Base-by-base conservation (phyloP, 116 monocot genomes). In the Dioscorea cayenensis region DNA sequence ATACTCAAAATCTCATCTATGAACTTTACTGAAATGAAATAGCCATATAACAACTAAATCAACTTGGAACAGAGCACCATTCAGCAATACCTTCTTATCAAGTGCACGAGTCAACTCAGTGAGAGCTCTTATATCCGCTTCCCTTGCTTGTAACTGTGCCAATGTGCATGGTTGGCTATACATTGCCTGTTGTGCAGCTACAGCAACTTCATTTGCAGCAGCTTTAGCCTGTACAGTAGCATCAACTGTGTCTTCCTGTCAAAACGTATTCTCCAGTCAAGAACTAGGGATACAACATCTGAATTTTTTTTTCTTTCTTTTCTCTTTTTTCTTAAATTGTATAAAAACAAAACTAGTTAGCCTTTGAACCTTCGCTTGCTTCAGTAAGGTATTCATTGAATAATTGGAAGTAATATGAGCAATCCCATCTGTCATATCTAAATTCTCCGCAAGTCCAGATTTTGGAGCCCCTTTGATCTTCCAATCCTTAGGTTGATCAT, bases 111-210 rank as follows among this genome's bases (percentile, higher is more conserved):
- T 80, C 76, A 99, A 78, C 73, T 94, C 91, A 78, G 89, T 88
- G 77, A 99, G 87, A 17, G 91, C 99, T 76, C 80, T 85, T 73
- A 99, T 91, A 81, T 99, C 99, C 71, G 94, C 87, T 77, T 99
- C 94, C 66, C 89, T 87, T 61, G 94, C 99, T 78, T 99, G 91
- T 67, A 94, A 87, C 75, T 99, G 99, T 66, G 94, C 91, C 59
- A 99, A 66, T 16, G 91, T 84, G 77, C 77, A 91, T 50, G 99
- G 91, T 71, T 91, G 94, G 74, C 50, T 87, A 71, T 87, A 91
- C 85, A 94, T 84, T 75, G 94, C 91, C 19, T 94, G 91, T 35
- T 85, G 85, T 71, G 94, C 87, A 62, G 86, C 87, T 67, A 79
- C 86, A 71, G 79, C 80, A 78, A 85, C 93, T 85, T 94, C 90